Percentiles rank a stretch among this genome's conserved stretches.
phyloP scores from a whole-genome alignment of 1,139 yeast genomes.

The Saccharomyces pastorianus region DNA sequence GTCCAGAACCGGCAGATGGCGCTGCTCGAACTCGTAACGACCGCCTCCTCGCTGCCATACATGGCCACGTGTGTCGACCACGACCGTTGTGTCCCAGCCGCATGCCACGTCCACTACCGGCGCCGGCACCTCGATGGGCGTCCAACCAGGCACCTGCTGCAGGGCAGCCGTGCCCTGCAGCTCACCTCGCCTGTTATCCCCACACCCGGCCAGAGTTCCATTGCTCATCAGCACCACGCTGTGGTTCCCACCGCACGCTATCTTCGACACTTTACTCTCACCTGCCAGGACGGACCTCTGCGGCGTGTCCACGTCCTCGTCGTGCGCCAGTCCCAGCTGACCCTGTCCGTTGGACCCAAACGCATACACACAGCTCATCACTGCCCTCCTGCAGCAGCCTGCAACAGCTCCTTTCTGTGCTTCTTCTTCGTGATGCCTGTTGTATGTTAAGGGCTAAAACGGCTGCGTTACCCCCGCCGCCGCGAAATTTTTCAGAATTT shows the following conservation, averaged over 20 bases:
- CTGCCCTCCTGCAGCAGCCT: neutral
- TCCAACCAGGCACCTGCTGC: slow-evolving; percentile 7
- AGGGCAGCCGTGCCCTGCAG: slow-evolving; percentile 6
- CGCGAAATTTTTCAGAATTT: neutral
- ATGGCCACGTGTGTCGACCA: slow-evolving; percentile 31
- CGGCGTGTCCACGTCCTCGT: slow-evolving; percentile 41
- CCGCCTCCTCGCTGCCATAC: slow-evolving; percentile 1
- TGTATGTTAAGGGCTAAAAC: neutral
- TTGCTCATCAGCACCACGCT: slow-evolving; percentile 49
- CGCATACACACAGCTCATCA: slow-evolving; percentile 28
- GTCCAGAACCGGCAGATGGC: neutral
- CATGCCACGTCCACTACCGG: slow-evolving; percentile 33
- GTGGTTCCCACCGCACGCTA: slow-evolving; percentile 84
- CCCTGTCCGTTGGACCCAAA: slow-evolving; percentile 82
- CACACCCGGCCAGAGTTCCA: slow-evolving; percentile 52
- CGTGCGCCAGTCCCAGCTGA: slow-evolving; percentile 62
- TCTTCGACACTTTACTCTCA: slow-evolving; percentile 25
- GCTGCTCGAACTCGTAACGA: neutral
- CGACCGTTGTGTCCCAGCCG: slow-evolving; percentile 73
- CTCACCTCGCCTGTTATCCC: slow-evolving; percentile 53
- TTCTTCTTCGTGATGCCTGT: neutral
- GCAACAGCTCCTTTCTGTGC: neutral
- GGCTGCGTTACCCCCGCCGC: neutral
- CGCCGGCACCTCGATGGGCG: slow-evolving; percentile 3
- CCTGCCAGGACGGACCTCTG: slow-evolving; percentile 11